These are phyloP conservation scores for Evernia prunastri DNA, from an alignment of 495 filamentous ascomycete genomes.

Conservation along the genomic window DNA sequence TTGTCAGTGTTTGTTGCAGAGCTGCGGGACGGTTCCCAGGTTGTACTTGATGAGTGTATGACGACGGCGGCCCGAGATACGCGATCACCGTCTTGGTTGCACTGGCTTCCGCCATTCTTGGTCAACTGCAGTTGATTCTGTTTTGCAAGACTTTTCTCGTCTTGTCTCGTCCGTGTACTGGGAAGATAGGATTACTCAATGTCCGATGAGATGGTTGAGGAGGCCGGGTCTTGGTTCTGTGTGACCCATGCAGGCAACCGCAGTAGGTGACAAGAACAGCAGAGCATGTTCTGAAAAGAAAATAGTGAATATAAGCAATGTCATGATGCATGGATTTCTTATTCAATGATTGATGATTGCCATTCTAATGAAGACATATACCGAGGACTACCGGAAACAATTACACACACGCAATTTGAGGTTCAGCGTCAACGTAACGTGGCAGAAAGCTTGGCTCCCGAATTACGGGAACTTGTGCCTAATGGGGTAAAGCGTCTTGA, in stretches of 20 bases:
- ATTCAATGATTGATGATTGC: too few species aligned
- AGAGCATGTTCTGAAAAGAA: background rate
- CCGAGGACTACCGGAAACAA: too few species aligned
- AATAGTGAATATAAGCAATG: background rate
- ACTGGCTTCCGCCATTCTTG: slow-evolving; percentile 6
- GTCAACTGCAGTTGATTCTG: background rate
- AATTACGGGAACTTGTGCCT: too few species aligned
- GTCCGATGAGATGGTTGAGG: background rate
- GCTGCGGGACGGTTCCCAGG: background rate
- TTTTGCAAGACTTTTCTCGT: slow-evolving; percentile 8
- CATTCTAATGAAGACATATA: background rate
- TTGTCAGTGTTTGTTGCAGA: slow-evolving; percentile 9
- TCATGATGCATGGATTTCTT: background rate
- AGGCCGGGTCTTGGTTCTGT: background rate
- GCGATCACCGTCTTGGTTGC: slow-evolving; percentile 43
- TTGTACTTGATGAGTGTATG: slow-evolving; percentile 86
- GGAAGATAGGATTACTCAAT: background rate
- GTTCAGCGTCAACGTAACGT: too few species aligned
- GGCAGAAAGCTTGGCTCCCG: too few species aligned
- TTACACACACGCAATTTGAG: too few species aligned
- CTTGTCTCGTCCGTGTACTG: background rate
- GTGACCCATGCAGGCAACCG: background rate
- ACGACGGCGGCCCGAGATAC: slow-evolving; percentile 76
- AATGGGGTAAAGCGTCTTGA: too few species aligned
- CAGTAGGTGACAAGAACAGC: background rate